These are phyloP conservation scores for Neoascochyta sp. DNA, from an alignment of 2,329 filamentous ascomycete genomes.

Conservation along the genomic window DNA sequence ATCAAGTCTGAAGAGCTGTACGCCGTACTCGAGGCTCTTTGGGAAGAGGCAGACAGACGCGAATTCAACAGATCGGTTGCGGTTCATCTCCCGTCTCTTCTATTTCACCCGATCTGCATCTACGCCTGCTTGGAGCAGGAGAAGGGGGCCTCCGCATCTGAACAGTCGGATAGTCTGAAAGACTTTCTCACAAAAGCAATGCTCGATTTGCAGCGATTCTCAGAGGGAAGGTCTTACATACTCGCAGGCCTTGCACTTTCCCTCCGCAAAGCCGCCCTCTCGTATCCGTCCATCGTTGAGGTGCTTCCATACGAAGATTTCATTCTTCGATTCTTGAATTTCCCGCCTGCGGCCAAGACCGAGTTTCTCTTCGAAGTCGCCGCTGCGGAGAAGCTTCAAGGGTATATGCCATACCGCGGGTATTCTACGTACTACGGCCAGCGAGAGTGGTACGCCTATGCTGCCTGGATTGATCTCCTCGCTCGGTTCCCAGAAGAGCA, in stretches of 20 bases:
- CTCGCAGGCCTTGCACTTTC: conserved; percentile 29
- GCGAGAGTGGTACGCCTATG: conserved; percentile 44
- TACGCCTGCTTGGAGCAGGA: conserved; percentile 11
- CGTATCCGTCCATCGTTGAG: conserved; percentile 22
- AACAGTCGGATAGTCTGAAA: conserved; percentile 6
- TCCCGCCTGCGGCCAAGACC: conserved; percentile 41
- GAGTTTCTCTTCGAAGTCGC: conserved; percentile 48
- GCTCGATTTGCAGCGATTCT: conserved; percentile 23
- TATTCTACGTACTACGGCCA: conserved; percentile 46
- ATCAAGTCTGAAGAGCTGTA: conserved; percentile 16
- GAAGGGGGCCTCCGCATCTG: neutral
- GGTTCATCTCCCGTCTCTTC: conserved; percentile 35
- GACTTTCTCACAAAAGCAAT: conserved; percentile 23
- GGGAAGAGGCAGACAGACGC: conserved; percentile 48
- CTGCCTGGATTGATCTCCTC: conserved; percentile 45
- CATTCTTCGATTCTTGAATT: conserved; percentile 39
- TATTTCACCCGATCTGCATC: conserved; percentile 37
- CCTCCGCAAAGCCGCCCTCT: conserved; percentile 30
- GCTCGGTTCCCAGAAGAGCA: conserved; percentile 36
- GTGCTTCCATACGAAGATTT: conserved; percentile 40
- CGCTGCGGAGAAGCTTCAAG: conserved; percentile 32
- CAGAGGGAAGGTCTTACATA: conserved; percentile 35
- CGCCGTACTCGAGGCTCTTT: conserved; percentile 36
- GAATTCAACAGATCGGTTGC: conserved; percentile 45
- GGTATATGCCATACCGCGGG: conserved; percentile 28